Evolutionary conservation across 2,329 filamentous ascomycete species (phyloP).

Genomic region (Colletotrichum destructivum): DNA sequence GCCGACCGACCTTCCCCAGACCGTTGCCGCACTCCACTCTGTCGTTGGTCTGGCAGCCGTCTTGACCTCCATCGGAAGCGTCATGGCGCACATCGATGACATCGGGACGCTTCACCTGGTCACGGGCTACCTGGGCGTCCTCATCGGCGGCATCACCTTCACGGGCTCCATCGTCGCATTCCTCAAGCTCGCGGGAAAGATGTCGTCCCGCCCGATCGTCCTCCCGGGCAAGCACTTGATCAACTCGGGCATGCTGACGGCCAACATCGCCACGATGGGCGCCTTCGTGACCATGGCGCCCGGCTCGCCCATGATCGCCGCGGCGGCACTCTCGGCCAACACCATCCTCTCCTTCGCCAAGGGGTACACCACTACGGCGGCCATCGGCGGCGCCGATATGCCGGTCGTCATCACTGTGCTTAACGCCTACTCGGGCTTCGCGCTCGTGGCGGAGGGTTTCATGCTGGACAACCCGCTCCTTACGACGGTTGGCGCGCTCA

Average conservation of each 20-base stretch:
- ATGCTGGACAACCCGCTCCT: slow-evolving; percentile 92
- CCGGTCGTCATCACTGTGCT: slow-evolving; percentile 91
- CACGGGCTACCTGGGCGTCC: slow-evolving; percentile 86
- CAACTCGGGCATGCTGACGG: slow-evolving; percentile 81
- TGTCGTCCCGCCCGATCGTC: slow-evolving; percentile 82
- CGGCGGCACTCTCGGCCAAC: slow-evolving; percentile 82
- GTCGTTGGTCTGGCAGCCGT: slow-evolving; percentile 92
- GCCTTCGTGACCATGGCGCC: slow-evolving; percentile 87
- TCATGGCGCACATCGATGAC: slow-evolving; percentile 70
- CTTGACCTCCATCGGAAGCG: slow-evolving; percentile 88
- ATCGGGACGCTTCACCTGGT: slow-evolving; percentile 86
- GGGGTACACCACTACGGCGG: slow-evolving; percentile 88
- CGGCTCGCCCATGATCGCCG: slow-evolving; percentile 83
- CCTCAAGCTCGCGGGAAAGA: slow-evolving; percentile 85
- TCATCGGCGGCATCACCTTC: slow-evolving; percentile 91
- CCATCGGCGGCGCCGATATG: slow-evolving; percentile 96
- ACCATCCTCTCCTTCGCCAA: slow-evolving; percentile 86
- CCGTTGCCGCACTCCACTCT: slow-evolving; percentile 89
- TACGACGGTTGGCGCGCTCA: slow-evolving; percentile 87
- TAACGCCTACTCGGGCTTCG: slow-evolving; percentile 93
- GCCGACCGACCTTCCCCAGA: slow-evolving; percentile 89
- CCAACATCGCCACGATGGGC: slow-evolving; percentile 87
- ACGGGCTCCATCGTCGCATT: slow-evolving; percentile 93
- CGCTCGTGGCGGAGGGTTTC: slow-evolving; percentile 89
- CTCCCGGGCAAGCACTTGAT: slow-evolving; percentile 83